phyloP scores from a whole-genome alignment of 1,139 yeast genomes.

The Maudiozyma humilis region DNA sequence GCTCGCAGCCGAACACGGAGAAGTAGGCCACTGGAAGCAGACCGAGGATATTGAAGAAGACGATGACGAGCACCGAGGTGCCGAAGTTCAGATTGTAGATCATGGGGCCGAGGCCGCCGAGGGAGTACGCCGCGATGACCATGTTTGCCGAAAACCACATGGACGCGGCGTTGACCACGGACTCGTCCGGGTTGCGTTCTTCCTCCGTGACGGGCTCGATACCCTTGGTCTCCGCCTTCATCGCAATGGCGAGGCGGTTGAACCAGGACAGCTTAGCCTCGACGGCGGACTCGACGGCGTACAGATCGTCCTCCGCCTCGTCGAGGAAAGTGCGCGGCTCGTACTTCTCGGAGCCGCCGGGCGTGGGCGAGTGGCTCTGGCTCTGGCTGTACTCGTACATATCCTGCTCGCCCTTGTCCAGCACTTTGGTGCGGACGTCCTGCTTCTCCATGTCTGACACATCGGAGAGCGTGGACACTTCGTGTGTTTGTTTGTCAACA shows the following conservation, averaged over 20 bases:
- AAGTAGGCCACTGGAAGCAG: slow-evolving; percentile 70
- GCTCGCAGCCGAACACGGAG: slow-evolving; percentile 73
- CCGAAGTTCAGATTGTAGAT: slow-evolving; percentile 48
- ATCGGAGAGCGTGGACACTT: neutral
- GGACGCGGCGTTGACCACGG: slow-evolving; percentile 62
- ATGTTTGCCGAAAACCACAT: slow-evolving; percentile 91
- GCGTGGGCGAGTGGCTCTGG: neutral
- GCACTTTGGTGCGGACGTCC: neutral
- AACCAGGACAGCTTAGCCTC: slow-evolving; percentile 20
- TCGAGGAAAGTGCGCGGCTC: neutral
- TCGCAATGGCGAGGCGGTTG: slow-evolving; percentile 31
- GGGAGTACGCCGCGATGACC: slow-evolving; percentile 74
- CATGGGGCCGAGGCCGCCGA: slow-evolving; percentile 69
- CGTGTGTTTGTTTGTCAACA: neutral
- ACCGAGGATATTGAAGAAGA: slow-evolving; percentile 69
- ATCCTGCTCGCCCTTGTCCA: neutral
- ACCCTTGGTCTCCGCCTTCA: slow-evolving; percentile 42
- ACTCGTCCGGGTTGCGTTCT: slow-evolving; percentile 39
- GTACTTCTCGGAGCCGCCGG: neutral
- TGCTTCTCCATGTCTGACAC: neutral
- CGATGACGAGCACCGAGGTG: slow-evolving; percentile 53
- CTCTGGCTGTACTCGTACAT: neutral
- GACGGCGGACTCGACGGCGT: slow-evolving; percentile 8
- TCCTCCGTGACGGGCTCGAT: slow-evolving; percentile 40
- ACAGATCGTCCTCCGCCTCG: slow-evolving; percentile 4